Evolutionary conservation across 495 filamentous ascomycete species (phyloP).

Genomic region (Xylaria grammica): DNA sequence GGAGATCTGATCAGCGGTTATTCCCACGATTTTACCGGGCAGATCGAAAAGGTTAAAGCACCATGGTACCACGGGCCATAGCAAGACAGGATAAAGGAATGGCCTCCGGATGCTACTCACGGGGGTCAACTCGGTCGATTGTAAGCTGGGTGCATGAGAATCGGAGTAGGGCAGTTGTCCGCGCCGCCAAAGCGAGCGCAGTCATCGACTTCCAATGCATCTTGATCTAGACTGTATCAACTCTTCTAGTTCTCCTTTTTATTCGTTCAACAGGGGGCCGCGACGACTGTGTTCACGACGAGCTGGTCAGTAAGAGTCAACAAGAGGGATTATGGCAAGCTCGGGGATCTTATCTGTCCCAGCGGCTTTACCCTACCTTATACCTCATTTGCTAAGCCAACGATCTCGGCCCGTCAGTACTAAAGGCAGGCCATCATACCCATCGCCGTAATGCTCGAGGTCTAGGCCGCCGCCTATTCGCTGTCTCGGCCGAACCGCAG

Average conservation of each 20-base stretch:
- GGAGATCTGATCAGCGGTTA: neutral
- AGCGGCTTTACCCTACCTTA: neutral
- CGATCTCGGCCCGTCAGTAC: constrained; percentile 4
- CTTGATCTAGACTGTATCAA: constrained; percentile 15
- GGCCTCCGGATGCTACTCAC: neutral
- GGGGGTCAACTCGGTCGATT: constrained; percentile 40
- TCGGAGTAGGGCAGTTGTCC: constrained; percentile 40
- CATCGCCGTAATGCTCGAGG: neutral
- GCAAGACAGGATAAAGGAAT: neutral
- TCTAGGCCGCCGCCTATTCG: neutral
- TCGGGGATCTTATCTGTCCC: constrained; percentile 7
- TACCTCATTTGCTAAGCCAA: neutral
- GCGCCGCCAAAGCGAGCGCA: constrained; percentile 37
- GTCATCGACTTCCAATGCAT: constrained; percentile 39
- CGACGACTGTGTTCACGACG: neutral
- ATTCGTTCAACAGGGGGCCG: neutral
- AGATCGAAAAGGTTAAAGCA: neutral
- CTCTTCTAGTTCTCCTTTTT: neutral
- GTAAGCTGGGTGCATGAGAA: constrained; percentile 43
- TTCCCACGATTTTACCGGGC: neutral
- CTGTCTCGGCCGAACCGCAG: neutral
- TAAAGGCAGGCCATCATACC: neutral
- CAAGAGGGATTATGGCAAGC: neutral
- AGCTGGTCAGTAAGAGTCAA: neutral
- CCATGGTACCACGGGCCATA: neutral